Percentiles rank a stretch among this genome's conserved stretches.
Conservation (phyloP, 345 rosid genomes). For the Euphorbia tirucalli region DNA sequence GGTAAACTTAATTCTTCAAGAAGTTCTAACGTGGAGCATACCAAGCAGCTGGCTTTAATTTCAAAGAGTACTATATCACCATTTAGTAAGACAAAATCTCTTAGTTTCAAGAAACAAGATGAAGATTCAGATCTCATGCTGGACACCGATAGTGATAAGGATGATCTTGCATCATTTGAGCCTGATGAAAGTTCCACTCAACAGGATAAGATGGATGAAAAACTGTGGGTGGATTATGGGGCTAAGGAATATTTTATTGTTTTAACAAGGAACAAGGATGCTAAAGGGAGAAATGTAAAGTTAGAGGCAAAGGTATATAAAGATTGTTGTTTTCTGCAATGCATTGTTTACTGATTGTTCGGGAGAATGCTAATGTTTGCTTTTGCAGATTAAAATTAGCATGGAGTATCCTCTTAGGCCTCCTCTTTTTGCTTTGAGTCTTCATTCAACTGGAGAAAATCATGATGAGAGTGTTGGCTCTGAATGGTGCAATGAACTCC, state of each 20-base stretch:
- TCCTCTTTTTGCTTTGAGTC: conserved; percentile 60
- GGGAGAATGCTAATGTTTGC: conserved; percentile 15
- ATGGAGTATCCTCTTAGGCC: conserved; percentile 93
- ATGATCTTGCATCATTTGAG: conserved; percentile 52
- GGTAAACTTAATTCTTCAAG: conserved; percentile 35
- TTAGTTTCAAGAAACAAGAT: conserved; percentile 65
- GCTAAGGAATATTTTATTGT: conserved; percentile 60
- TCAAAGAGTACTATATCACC: conserved; percentile 76
- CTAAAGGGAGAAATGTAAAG: conserved; percentile 40
- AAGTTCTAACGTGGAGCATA: conserved; percentile 49
- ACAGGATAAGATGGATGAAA: conserved; percentile 36
- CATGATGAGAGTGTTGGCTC: conserved; percentile 28
- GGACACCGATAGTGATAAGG: conserved; percentile 75
- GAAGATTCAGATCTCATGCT: conserved; percentile 68
- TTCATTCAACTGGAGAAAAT: conserved; percentile 38
- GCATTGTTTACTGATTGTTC: conserved; percentile 14
- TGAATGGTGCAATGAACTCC: conserved; percentile 67
- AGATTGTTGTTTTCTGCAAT: conserved; percentile 3
- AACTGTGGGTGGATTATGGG: conserved; percentile 70
- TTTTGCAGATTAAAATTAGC: conserved; percentile 64
- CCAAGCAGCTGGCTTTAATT: conserved; percentile 72
- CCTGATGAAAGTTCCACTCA: conserved; percentile 30
- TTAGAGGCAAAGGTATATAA: conserved; percentile 73
- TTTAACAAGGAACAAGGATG: conserved; percentile 51
- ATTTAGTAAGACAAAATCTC: conserved; percentile 48